These are phyloP conservation scores for Thecaphora thlaspeos DNA, from an alignment of 1,284 basidiomycete genomes.

Conservation along the genomic window DNA sequence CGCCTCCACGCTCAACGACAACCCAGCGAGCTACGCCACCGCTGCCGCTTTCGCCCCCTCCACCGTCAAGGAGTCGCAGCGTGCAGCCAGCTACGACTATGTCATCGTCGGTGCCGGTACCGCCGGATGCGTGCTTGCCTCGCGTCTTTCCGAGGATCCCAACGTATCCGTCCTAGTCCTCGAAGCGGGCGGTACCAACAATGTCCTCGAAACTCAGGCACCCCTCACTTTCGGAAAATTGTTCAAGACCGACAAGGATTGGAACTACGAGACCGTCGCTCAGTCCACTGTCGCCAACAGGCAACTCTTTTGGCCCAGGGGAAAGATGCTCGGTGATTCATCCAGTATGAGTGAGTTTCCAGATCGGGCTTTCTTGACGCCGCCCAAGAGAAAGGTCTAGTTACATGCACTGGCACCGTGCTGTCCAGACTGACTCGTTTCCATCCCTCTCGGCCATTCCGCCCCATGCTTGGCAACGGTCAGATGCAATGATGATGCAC, in stretches of 20 bases:
- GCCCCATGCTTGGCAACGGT: no score
- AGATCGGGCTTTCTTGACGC: no score
- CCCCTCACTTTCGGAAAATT: slow-evolving; percentile 40
- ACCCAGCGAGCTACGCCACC: slow-evolving; percentile 29
- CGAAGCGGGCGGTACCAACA: slow-evolving; percentile 41
- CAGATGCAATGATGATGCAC: slow-evolving; percentile 47
- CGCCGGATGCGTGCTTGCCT: slow-evolving; percentile 43
- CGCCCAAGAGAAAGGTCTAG: no score
- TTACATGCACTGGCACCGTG: slow-evolving; percentile 32
- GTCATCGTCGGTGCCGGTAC: slow-evolving; percentile 47
- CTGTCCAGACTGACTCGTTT: no score
- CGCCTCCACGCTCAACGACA: slow-evolving; percentile 5
- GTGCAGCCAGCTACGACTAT: slow-evolving; percentile 30
- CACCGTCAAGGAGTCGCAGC: slow-evolving; percentile 19
- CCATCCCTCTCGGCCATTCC: no score
- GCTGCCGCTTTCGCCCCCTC: slow-evolving; percentile 20
- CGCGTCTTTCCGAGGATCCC: slow-evolving; percentile 38
- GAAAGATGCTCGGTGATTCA: slow-evolving; percentile 56
- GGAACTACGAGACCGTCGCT: slow-evolving; percentile 43
- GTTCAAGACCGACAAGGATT: slow-evolving; percentile 40
- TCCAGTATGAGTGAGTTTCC: slow-evolving; percentile 62
- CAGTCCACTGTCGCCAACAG: slow-evolving; percentile 23
- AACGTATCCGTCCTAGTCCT: slow-evolving; percentile 39
- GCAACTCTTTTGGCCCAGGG: slow-evolving; percentile 39
- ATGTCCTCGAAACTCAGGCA: slow-evolving; percentile 35